These are phyloP conservation scores for Sclerotinia spermophila DNA, from an alignment of 2,329 filamentous ascomycete genomes.

Conservation along the genomic window DNA sequence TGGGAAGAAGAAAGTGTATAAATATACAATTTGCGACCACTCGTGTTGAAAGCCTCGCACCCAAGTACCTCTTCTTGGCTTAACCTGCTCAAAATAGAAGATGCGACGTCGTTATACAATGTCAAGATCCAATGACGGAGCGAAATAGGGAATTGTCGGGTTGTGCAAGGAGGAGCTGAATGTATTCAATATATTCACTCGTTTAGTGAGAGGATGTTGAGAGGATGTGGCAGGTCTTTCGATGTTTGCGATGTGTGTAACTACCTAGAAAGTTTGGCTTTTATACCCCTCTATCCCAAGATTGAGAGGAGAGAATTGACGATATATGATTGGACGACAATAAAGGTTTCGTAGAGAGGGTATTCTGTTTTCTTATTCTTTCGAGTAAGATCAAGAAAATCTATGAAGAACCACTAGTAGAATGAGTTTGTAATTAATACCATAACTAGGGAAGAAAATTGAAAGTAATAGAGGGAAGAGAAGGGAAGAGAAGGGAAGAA, in stretches of 20 bases:
- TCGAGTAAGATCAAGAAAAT: not conserved
- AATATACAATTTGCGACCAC: not conserved
- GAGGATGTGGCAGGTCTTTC: not conserved
- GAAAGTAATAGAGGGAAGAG: not conserved
- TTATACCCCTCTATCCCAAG: not conserved
- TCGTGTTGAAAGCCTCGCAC: not conserved
- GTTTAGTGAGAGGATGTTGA: not conserved
- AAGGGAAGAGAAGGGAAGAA: not conserved
- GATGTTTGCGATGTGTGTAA: not conserved
- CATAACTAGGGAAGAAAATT: not conserved
- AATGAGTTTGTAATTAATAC: not conserved
- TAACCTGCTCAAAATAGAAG: not conserved
- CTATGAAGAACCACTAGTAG: not conserved
- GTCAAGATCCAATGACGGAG: too few species aligned
- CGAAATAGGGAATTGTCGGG: not conserved
- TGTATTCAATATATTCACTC: not conserved
- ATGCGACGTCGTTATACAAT: not conserved
- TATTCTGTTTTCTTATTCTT: not conserved
- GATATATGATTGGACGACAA: not conserved
- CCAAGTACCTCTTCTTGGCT: not conserved
- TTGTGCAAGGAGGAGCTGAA: not conserved
- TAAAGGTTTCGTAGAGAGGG: not conserved
- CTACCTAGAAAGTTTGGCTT: not conserved
- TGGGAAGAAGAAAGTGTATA: not conserved
- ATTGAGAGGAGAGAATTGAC: not conserved